Evolutionary conservation across 495 filamentous ascomycete species (phyloP), one percentile per base, ranked within the genome.

Genomic region (Daldinia bambusicola): DNA sequence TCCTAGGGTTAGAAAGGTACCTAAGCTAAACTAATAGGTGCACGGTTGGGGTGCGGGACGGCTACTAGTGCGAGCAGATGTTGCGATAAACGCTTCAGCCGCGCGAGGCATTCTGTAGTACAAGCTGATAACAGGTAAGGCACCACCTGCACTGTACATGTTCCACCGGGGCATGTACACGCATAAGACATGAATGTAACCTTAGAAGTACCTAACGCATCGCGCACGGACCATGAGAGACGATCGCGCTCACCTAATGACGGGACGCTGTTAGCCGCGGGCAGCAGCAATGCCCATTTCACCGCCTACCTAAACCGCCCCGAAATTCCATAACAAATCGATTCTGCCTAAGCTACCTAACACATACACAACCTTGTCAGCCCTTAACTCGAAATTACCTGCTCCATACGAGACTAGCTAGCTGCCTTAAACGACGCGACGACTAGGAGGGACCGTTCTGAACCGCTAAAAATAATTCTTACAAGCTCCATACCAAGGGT

Each of bases 381-480:
- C 56, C 50, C 55, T 57, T 57, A 57, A 38, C 32, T 38, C 55
- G 36, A 55, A 30, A 53, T 53, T 32, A 61, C 43, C 55, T 58
- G 30, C 36, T 37, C 52, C 55, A 64, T 68, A 58, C 55, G 20
- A 58, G 4, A 66, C 37, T 69, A 26, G 26, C 26, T 26, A 69
- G 61, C 62, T 68, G 65, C 70, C 70, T 63, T 69, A 68, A 64
- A 38, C 34, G 20, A 57, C 48, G 22, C 8, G 36, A 40, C 50
- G 36, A 16, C 41, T 45, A 60, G 12, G 18, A 45, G 20, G 32
- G 12, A 60, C 32, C 37, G 26, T 22, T 45, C 2, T 58, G 20
- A 58, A 41, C 48, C 55, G n/a, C 70, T 69, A 66, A 73, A 73
- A 73, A 73, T 69, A 69, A 61, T 63, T 66, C 64, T 69, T 56